Base-by-base conservation (phyloP, 306 rosid species). In the Rosa multiflora region DNA sequence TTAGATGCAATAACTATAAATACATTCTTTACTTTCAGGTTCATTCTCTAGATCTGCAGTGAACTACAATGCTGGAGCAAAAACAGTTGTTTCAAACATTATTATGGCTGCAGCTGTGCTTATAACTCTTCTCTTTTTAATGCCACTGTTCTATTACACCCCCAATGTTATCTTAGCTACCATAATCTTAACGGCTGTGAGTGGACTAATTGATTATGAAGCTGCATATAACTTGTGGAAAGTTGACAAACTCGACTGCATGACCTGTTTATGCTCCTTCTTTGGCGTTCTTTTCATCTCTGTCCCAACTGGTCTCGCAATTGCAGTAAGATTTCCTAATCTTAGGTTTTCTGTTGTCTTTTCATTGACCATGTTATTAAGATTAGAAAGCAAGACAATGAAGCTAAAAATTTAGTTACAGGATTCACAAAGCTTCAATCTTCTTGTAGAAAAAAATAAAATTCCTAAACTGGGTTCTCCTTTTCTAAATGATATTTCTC, bases 11-110 rank as follows among this genome's bases (percentile, higher is more conserved):
- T 46, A 68, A 9, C 78, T 81, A 51, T 81, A 10, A 58, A 39
- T 2, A 13, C 48, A 3, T 63, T 17, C 10, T 62, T 42, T 48
- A 62, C 46, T 79, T 76, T 72, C 89, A 93, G 99, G 99, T 78
- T 96, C 99, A 0, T 96, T 96, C 85, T 93, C 98, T n/a, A 88
- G 98, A 73, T 96, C 99, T 0, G 99, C 99, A 7, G 97, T 96
- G 42, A 96, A 91, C 89, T 96, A 81, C 72, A 96, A 96, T 39
- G 97, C 97, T 0, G 99, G 99, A 75, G 98, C 99, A 43, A 85
- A 90, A 81, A 93, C 98, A 52, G 85, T 91, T 11, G 91, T 93
- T 13, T 96, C 99, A 20, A 96, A 96, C 69, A 88, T 96, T 68
- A 83, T 96, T 70, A 86, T 96, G 96, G 94, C 99, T 20, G 69